Evolutionary conservation across 2,329 filamentous ascomycete species (phyloP).

Genomic region (Alternaria tenuissima): DNA sequence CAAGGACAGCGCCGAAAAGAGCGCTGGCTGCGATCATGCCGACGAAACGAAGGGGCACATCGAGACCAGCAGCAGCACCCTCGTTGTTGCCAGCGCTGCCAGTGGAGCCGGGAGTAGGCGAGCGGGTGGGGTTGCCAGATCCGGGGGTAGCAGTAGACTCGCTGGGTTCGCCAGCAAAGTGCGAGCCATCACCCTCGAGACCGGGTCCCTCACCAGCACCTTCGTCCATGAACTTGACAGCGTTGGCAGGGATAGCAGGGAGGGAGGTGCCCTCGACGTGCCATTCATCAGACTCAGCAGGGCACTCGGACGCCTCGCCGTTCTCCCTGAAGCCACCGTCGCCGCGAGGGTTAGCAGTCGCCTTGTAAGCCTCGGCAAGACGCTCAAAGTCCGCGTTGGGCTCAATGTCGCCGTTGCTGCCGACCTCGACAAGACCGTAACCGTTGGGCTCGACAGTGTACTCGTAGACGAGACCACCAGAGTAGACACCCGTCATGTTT

Average conservation of each 20-base stretch:
- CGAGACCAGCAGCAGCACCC: conserved; percentile 33
- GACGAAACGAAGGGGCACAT: conserved; percentile 42
- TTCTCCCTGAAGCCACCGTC: conserved; percentile 66
- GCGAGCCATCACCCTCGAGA: conserved; percentile 59
- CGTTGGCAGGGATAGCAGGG: conserved; percentile 65
- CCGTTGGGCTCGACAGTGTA: conserved; percentile 73
- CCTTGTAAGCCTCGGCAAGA: conserved; percentile 60
- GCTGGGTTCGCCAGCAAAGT: conserved; percentile 43
- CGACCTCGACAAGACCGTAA: conserved; percentile 80
- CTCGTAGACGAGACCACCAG: conserved; percentile 94
- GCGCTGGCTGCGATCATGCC: conserved; percentile 42
- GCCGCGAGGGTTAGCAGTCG: conserved; percentile 61
- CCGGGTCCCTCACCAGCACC: conserved; percentile 67
- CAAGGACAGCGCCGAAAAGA: conserved; percentile 42
- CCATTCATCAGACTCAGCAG: conserved; percentile 63
- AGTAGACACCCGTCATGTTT: conserved; percentile 90
- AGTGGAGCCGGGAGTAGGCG: conserved; percentile 22
- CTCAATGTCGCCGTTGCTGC: conserved; percentile 59
- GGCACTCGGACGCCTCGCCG: conserved; percentile 64
- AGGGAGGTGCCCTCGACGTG: conserved; percentile 61
- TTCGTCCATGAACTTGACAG: conserved; percentile 63
- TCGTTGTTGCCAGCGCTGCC: conserved; percentile 10
- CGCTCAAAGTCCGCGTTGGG: conserved; percentile 70
- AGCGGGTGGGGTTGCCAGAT: conserved; percentile 39
- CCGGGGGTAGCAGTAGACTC: conserved; percentile 39